Evolutionary conservation across 768 basidiomycete species (phyloP).

Genomic region (Lactarius sp.): DNA sequence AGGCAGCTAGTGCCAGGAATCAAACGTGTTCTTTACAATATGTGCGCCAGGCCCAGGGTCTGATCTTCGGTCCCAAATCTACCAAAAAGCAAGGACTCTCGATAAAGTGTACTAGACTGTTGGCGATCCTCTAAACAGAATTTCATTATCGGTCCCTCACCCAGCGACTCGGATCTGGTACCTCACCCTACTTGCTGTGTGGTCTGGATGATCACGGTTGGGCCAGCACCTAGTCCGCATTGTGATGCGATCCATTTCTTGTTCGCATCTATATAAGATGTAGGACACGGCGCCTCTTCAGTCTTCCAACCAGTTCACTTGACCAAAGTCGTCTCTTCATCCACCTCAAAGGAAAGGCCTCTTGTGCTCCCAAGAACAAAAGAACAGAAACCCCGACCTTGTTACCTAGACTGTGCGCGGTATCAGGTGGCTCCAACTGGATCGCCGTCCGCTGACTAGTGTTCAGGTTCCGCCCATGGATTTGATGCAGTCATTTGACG

Average conservation of each 20-base stretch:
- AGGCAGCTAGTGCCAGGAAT: slow-evolving; percentile 10
- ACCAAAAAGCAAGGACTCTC: background rate
- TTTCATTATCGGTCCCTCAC: slow-evolving; percentile 6
- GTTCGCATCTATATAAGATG: slow-evolving; percentile 22
- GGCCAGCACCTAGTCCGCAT: slow-evolving; percentile 16
- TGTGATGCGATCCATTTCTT: slow-evolving; percentile 9
- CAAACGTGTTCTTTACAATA: slow-evolving; percentile 8
- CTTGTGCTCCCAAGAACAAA: no score
- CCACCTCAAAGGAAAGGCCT: background rate
- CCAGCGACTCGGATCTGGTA: slow-evolving; percentile 3
- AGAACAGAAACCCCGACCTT: background rate
- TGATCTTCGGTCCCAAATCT: slow-evolving; percentile 17
- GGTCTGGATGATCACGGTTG: slow-evolving; percentile 8
- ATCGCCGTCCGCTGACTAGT: slow-evolving; percentile 19
- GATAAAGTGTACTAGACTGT: background rate
- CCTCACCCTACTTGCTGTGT: slow-evolving; percentile 5
- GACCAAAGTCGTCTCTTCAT: background rate
- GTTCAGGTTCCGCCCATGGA: slow-evolving; percentile 46
- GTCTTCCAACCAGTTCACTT: slow-evolving; percentile 5
- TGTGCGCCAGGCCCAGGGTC: slow-evolving; percentile 17
- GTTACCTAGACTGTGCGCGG: background rate
- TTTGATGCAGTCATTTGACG: slow-evolving; percentile 57
- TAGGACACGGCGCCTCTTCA: slow-evolving; percentile 9
- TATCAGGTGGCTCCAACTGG: slow-evolving; percentile 10
- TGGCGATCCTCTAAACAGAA: slow-evolving; percentile 12